Conservation (phyloP, 2,329 filamentous ascomycete species). For the Penicillium sp. region DNA sequence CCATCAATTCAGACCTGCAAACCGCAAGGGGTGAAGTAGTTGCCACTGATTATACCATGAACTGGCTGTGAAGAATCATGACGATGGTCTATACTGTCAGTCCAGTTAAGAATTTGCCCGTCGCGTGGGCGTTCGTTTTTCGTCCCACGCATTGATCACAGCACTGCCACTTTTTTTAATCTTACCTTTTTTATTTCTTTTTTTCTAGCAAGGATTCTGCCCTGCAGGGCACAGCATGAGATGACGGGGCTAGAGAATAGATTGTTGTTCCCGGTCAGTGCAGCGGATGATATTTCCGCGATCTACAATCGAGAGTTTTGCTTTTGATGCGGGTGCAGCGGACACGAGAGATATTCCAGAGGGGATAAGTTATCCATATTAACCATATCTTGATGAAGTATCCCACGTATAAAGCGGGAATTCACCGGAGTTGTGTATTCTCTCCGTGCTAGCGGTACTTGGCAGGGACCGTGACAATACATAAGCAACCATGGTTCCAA, state of each 20-base stretch:
- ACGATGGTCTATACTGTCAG: too few species aligned
- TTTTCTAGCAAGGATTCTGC: conserved; percentile 1
- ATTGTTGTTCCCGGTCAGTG: background rate
- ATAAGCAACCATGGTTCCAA: too few species aligned
- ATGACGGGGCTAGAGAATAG: conserved; percentile 1
- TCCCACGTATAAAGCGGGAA: too few species aligned
- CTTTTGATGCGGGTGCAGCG: conserved; percentile 18
- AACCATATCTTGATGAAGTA: too few species aligned
- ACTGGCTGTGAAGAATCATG: too few species aligned
- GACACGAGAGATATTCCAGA: conserved; percentile 14
- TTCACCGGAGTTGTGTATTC: too few species aligned
- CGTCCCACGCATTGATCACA: background rate
- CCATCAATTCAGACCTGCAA: conserved; percentile 9
- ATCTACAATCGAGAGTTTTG: conserved; percentile 1
- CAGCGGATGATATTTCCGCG: background rate
- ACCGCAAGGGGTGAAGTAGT: conserved; percentile 12
- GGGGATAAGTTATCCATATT: too few species aligned
- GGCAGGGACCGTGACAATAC: too few species aligned
- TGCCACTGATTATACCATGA: too few species aligned
- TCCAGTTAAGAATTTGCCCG: background rate
- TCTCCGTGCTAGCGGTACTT: too few species aligned
- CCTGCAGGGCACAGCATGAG: conserved; percentile 2
- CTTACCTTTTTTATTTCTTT: too few species aligned
- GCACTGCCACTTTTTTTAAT: conserved; percentile 1
- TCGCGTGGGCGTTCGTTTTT: conserved; percentile 1